Evolutionary conservation across 305 asterid species (phyloP).

Genomic region (Ilex paraguariensis): DNA sequence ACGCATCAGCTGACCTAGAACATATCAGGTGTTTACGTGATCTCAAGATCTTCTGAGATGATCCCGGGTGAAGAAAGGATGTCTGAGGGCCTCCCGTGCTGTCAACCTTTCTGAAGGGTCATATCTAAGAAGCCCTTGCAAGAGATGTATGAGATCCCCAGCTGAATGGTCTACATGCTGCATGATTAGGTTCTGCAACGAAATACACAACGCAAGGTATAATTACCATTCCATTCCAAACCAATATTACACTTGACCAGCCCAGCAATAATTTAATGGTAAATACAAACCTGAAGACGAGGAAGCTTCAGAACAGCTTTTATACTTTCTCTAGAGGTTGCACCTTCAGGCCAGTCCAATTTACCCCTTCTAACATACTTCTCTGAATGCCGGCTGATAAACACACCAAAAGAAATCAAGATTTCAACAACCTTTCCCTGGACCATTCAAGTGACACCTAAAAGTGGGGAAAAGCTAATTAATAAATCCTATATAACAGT

Average conservation of each 20-base stretch:
- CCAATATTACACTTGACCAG: too few relatives aligned
- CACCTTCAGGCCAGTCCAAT: slow-evolving; percentile 87
- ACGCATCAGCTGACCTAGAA: too few relatives aligned
- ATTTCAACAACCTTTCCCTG: background rate
- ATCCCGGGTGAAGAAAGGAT: slow-evolving; percentile 67
- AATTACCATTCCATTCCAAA: too few relatives aligned
- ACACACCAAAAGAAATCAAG: background rate
- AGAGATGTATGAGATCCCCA: slow-evolving; percentile 67
- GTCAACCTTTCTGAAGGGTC: slow-evolving; percentile 69
- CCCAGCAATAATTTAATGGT: too few relatives aligned
- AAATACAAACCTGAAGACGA: slow-evolving; percentile 44
- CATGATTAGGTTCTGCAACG: slow-evolving; percentile 56
- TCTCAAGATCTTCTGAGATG: slow-evolving; percentile 38
- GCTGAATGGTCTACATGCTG: slow-evolving; percentile 91
- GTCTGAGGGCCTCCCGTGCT: slow-evolving; percentile 66
- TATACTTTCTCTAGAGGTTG: slow-evolving; percentile 77
- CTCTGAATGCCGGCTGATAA: slow-evolving; percentile 68
- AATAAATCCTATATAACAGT: too few relatives aligned
- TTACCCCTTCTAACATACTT: slow-evolving; percentile 66
- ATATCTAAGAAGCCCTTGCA: slow-evolving; percentile 72
- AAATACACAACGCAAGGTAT: background rate
- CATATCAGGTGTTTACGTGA: too few relatives aligned
- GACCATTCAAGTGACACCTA: background rate
- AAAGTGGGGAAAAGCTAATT: background rate
- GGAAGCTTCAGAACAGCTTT: slow-evolving; percentile 69